Base-by-base conservation (phyloP, 768 basidiomycete genomes). In the Boletellus ananas region DNA sequence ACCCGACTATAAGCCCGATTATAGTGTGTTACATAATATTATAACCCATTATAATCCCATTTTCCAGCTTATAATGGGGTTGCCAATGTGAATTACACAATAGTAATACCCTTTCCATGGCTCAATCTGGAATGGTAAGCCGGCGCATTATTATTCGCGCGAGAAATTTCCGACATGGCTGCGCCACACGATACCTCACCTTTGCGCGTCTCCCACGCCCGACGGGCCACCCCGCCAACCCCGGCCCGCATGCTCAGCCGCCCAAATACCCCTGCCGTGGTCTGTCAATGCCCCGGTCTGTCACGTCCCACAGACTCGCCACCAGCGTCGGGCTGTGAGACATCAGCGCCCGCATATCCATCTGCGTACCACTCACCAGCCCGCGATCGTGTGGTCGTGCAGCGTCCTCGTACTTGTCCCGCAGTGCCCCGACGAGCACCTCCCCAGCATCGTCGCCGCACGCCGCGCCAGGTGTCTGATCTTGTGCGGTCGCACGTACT, bases 231-330 rank as follows among this genome's bases (percentile, higher is more conserved):
- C 0, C 95, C 95, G 11, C 79, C 65, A 3, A 91, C 29, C 14
- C 31, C 33, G 16, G 8, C 29, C 8, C 16, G 29, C 18, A 29
- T 9, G 2, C 72, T 72, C 23, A 95, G 66, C 56, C 82, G 79
- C 55, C 85, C 83, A 58, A 96, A 86, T 13, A 96, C 93, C 1
- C 84, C 73, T 53, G 86, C 81, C 2, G 94, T 87, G 55, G 83
- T 58, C 89, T 90, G 74, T 99, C 95, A 59, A 98, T 95, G 63
- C 98, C 96, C 40, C 85, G 80, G 72, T 99, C 96, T 0, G 95
- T 98, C 8, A 98, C 96, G 61, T 98, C 96, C 96, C 96, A 99
- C 5, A 98, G 73, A 61, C 95, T 97, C 1, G 91, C 96, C 13
- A 97, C 83, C 29, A 98, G 76, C 1, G 93, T 87, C 16, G 96